These are phyloP conservation scores for Knoxdaviesia capensis DNA, from an alignment of 2,329 filamentous ascomycete genomes.

Conservation along the genomic window DNA sequence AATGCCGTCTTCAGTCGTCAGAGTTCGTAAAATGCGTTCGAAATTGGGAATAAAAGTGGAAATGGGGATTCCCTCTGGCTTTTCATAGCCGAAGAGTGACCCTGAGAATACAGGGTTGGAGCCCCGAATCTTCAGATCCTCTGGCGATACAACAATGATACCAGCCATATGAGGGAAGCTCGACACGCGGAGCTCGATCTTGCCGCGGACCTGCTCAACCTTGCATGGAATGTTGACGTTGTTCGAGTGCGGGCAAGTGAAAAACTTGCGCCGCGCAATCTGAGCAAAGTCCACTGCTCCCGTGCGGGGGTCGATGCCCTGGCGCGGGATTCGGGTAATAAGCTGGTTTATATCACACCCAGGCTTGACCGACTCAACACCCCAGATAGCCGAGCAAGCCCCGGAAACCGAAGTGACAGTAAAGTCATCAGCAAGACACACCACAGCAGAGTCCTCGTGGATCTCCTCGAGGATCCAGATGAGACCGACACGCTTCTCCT, in stretches of 20 bases:
- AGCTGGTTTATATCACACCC: slow-evolving; percentile 61
- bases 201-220: slow-evolving; percentile 50
- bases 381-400: slow-evolving; percentile 76
- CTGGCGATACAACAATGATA: slow-evolving; percentile 77
- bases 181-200: slow-evolving; percentile 61
- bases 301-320: slow-evolving; percentile 47
- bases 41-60: slow-evolving; percentile 72
- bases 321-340: slow-evolving; percentile 63
- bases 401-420: slow-evolving; percentile 50
- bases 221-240: slow-evolving; percentile 70
- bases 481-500: slow-evolving; percentile 81
- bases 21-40: slow-evolving; percentile 58
- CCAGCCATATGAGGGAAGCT: slow-evolving; percentile 96
- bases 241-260: slow-evolving; percentile 63
- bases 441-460: slow-evolving; percentile 69
- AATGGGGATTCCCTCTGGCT: slow-evolving; percentile 62
- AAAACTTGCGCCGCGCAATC: slow-evolving; percentile 53
- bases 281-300: slow-evolving; percentile 63
- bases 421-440: slow-evolving; percentile 62
- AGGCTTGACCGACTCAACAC: slow-evolving; percentile 40
- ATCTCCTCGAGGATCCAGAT: slow-evolving; percentile 99
- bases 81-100: slow-evolving; percentile 75
- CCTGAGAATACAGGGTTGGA: slow-evolving; percentile 90
- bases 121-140: slow-evolving; percentile 62
- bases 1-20: slow-evolving; percentile 75